A percentile compares a stretch with the other conserved stretches of the same genome.
These are phyloP conservation scores for Fusarium veterinarium DNA, from an alignment of 2,329 filamentous ascomycete genomes.

Conservation along the genomic window DNA sequence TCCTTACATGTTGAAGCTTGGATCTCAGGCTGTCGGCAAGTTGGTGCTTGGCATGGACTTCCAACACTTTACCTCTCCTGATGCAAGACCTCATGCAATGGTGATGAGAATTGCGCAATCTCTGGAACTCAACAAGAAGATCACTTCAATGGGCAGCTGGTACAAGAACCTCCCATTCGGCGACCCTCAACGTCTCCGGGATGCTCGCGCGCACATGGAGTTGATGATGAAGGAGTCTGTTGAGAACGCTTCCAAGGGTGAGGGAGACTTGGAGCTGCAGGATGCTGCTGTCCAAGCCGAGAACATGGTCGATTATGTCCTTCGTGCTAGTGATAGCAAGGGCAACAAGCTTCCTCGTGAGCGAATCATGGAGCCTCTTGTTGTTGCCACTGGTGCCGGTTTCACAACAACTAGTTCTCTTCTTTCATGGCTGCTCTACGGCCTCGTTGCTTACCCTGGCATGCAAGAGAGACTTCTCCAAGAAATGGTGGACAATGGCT, in stretches of 20 bases:
- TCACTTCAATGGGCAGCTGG: slow-evolving; percentile 66
- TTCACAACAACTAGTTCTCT: slow-evolving; percentile 71
- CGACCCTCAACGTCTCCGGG: slow-evolving; percentile 58
- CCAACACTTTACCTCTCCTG: slow-evolving; percentile 55
- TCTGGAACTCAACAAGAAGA: slow-evolving; percentile 69
- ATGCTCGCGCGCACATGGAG: slow-evolving; percentile 49
- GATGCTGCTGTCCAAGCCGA: slow-evolving; percentile 63
- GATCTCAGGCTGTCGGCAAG: slow-evolving; percentile 58
- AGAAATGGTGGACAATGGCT: slow-evolving; percentile 64
- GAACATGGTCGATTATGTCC: slow-evolving; percentile 61
- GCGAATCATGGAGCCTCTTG: slow-evolving; percentile 49
- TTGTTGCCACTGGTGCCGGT: slow-evolving; percentile 67
- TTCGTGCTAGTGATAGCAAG: slow-evolving; percentile 64
- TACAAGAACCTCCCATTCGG: slow-evolving; percentile 68
- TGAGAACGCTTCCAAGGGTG: slow-evolving; percentile 51
- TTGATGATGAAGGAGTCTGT: slow-evolving; percentile 54
- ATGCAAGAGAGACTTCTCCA: slow-evolving; percentile 68
- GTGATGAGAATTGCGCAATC: slow-evolving; percentile 61
- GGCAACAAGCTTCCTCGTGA: slow-evolving; percentile 63
- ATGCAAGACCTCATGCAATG: slow-evolving; percentile 63
- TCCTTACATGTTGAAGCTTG: slow-evolving; percentile 62
- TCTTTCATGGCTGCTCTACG: slow-evolving; percentile 68
- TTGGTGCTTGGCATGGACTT: slow-evolving; percentile 60
- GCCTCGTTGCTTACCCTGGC: slow-evolving; percentile 63
- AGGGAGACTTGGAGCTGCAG: slow-evolving; percentile 55